Evolutionary conservation across 2,329 filamentous ascomycete species (phyloP), one percentile per base, ranked within the genome.

Genomic region (Cryphonectria carpinicola): DNA sequence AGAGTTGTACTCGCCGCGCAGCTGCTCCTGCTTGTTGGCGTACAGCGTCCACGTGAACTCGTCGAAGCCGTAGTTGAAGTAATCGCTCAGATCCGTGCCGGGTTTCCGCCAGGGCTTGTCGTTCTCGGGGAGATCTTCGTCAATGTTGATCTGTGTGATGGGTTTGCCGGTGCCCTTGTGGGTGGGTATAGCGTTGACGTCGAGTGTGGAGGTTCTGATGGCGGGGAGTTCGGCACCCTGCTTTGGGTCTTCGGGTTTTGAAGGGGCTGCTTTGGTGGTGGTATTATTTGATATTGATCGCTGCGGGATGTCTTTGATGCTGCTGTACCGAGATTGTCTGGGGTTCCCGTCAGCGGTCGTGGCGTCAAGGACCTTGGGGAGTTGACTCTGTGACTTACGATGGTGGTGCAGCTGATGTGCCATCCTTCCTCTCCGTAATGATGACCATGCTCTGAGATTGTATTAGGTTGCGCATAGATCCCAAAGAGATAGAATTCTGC

Each of bases 51-150:
- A 99, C 0, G 95, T 97, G 81, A 98, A 98, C 81, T 98, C 95
- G 82, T 98, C 95, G 78, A 98, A 98, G 71, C 95, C 95, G 81
- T 98, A 98, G 84, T 98, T 98, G 88, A 98, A 98, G 83, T 97
- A 98, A 80, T 99, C 96, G 71, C 93, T 96, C 68, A 97, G 89
- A 77, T 99, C 96, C 14, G 95, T 95, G 63, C 96, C 96, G 0
- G 96, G 96, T 74, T 95, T 91, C 61, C 96, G 91, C 96, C 96
- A 99, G 25, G 95, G 95, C 80, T 98, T 98, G 73, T 95, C 93
- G 76, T 94, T 93, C 10, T 93, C 91, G 52, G 89, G 87, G 28
- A 95, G 88, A 76, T 92, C 89, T 81, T 89, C 84, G 77, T 95
- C 92, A 75, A 94, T 92, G 78, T 92, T 92, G 65, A 94, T 83